Evolutionary conservation across 2,329 filamentous ascomycete genomes (phyloP), one percentile per base, ranked within the genome.

Genomic region (Dactylellina parvicollis): DNA sequence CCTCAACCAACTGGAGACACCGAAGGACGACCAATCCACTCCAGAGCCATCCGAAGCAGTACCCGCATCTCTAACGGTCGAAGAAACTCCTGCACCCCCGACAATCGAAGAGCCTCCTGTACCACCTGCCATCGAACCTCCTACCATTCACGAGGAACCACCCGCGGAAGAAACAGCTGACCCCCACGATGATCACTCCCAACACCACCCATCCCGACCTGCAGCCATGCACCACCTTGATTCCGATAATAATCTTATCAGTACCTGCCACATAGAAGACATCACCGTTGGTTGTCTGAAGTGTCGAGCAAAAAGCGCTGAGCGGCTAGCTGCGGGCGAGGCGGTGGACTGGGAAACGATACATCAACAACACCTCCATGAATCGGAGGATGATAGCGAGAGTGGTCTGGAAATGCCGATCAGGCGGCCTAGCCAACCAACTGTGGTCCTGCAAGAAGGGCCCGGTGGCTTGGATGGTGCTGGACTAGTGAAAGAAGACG

Each of bases 171-270:
- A 20, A 2, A 26, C 47, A 26, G 28, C 16, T 8, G 26, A 34
- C 2, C 10, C 44, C 16, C 46, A 59, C 14, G 38, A 54, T 7
- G 54, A 38, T 28, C 22, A 22, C 20, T 22, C 38, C 42, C 22
- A 46, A n/a, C 8, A 7, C 32, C 30, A 62, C 20, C 20, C 10
- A 22, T 26, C 56, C 14, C 20, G 24, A 22, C 46, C 50, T 12
- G 16, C 34, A n/a, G 22, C 32, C 16, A 46, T 72, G 44, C 34
- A 42, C 34, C 52, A 59, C 18, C 52, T 60, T 28, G 67, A 72
- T 47, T 72, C 67, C n/a, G 67, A 72, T 64, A 61, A 55, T 54
- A 50, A 62, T n/a, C 26, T 65, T 10, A 72, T 65, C 36, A 72
- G 28, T 14, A 60, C 67, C 32, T 72, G 67, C 38, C 67, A 72